A percentile compares a stretch with the other conserved stretches of the same genome.
Conservation (phyloP, 164 flowering plant genomes). For the Protea cynaroides region DNA sequence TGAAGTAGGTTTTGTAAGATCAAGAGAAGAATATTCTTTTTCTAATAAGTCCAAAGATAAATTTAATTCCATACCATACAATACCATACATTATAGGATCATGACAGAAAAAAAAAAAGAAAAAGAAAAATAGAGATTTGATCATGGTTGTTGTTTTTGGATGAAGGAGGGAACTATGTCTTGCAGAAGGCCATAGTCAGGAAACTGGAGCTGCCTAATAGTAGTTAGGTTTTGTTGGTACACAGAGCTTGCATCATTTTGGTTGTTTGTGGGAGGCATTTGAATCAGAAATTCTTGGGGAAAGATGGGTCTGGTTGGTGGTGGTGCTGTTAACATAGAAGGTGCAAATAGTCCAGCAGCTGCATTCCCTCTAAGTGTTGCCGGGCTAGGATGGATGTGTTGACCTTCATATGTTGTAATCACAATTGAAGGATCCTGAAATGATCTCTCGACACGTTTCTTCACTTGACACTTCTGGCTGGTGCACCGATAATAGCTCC, state of each 20-base stretch:
- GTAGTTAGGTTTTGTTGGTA: slow-evolving; percentile 20
- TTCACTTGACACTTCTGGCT: slow-evolving; percentile 83
- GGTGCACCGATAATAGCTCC: slow-evolving; percentile 95
- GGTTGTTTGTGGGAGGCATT: slow-evolving; percentile 22
- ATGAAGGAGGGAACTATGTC: slow-evolving; percentile 38
- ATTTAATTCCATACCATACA: slow-evolving; percentile 8
- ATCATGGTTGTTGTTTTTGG: slow-evolving; percentile 31
- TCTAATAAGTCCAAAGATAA: slow-evolving; percentile 14
- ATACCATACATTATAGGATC: slow-evolving; percentile 14
- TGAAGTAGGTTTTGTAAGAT: slow-evolving; percentile 9
- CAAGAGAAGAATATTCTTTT: slow-evolving; percentile 9
- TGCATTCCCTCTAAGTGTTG: slow-evolving; percentile 52
- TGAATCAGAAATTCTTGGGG: slow-evolving; percentile 42
- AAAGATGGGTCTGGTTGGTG: slow-evolving; percentile 18
- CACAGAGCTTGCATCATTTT: slow-evolving; percentile 12
- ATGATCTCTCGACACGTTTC: slow-evolving; percentile 84
- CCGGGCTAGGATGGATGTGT: slow-evolving; percentile 79
- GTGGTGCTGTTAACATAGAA: slow-evolving; percentile 32
- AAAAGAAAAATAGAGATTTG: slow-evolving; percentile 1
- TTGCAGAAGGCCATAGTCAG: slow-evolving; percentile 50
- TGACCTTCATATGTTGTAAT: slow-evolving; percentile 92
- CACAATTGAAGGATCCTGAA: slow-evolving; percentile 69
- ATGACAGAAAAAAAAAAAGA: slow-evolving; percentile 1
- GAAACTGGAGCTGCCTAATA: slow-evolving; percentile 22
- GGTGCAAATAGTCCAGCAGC: slow-evolving; percentile 33